Base-by-base conservation (phyloP, 1,139 yeast species). In the Debaryomyces singareniensis region DNA sequence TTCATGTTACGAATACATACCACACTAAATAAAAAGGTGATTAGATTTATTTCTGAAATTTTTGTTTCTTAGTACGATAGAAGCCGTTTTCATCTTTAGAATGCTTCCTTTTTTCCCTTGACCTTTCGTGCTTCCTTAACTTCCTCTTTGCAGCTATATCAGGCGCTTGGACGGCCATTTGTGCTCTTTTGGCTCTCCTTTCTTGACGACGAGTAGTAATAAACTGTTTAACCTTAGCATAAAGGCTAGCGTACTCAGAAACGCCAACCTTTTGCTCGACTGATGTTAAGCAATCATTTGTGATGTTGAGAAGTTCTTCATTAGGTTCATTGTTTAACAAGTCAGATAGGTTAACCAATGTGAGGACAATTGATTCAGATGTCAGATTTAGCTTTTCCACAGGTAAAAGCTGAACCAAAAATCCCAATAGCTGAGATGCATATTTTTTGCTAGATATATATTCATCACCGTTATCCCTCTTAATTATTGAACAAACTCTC, bases 141-240 rank as follows among this genome's bases (percentile, higher is more conserved):
- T 83, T 85, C 53, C 83, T 74, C 45, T 71, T 72, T 3, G 96
- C 94, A 15, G 85, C 79, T 26, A 73, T 57, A 13, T 82, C 95
- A 0, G 98, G 98, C 4, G 84, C 83, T 10, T 71, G 70, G 4
- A 89, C 68, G 2, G 89, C 85, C 52, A 85, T 60, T 39, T 83
- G 79, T 0, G 95, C 82, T 35, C 89, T 69, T 49, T 78, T 80
- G 1, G 83, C 71, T 47, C 68, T 78, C 55, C 97, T 75, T 30
- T 85, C 93, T 37, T 71, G 70, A 47, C 97, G 74, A 52, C 86
- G 71, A 18, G 64, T 63, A 25, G 59, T 59, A 13, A 89, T 79
- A 11, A 50, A 49, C 39, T 68, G 76, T 47, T 77, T 75, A 11
- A 86, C 94, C 31, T 62, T 61, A 2, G 85, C 60, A 47, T 79